Percentiles rank a stretch among this genome's conserved stretches.
These are phyloP conservation scores for Pisolithus microcarpus DNA, from an alignment of 768 basidiomycete genomes.

Conservation along the genomic window DNA sequence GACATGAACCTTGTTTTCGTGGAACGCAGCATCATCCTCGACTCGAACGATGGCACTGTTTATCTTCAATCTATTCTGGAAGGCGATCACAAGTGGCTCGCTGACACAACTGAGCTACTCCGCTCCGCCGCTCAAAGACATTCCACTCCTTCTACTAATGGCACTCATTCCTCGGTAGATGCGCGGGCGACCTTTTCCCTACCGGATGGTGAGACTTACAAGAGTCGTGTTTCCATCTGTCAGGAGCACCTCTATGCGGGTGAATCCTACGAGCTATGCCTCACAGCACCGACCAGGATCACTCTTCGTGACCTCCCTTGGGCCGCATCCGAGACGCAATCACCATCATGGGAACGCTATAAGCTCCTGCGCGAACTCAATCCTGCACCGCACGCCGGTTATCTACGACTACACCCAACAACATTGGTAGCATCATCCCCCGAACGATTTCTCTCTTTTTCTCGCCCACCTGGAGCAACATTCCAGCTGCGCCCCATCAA, in stretches of 20 bases:
- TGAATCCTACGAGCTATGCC: slow-evolving; percentile 89
- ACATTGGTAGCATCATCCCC: slow-evolving; percentile 83
- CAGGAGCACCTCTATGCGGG: slow-evolving; percentile 68
- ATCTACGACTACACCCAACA: slow-evolving; percentile 68
- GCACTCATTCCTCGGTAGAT: slow-evolving; percentile 20
- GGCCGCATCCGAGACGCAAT: slow-evolving; percentile 8
- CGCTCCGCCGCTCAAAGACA: slow-evolving; percentile 6
- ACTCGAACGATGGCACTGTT: slow-evolving; percentile 31
- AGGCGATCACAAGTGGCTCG: slow-evolving; percentile 56
- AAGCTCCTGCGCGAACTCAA: slow-evolving; percentile 66
- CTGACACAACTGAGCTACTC: slow-evolving; percentile 29
- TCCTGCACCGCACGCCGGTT: slow-evolving; percentile 86
- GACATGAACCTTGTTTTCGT: slow-evolving; percentile 75
- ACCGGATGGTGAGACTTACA: slow-evolving; percentile 57
- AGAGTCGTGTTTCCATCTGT: slow-evolving; percentile 58
- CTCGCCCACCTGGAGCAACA: slow-evolving; percentile 51
- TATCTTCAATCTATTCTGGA: slow-evolving; percentile 62
- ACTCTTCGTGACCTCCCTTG: slow-evolving; percentile 32
- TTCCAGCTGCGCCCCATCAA: slow-evolving; percentile 94
- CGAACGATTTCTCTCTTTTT: slow-evolving; percentile 83
- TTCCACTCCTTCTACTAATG: slow-evolving; percentile 4
- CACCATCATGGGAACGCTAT: slow-evolving; percentile 66
- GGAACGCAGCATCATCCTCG: slow-evolving; percentile 70
- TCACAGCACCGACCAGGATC: slow-evolving; percentile 70
- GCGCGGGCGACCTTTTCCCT: slow-evolving; percentile 33